These are phyloP conservation scores for Candida sonorensis DNA, from an alignment of 805 yeast genomes.

Conservation along the genomic window DNA sequence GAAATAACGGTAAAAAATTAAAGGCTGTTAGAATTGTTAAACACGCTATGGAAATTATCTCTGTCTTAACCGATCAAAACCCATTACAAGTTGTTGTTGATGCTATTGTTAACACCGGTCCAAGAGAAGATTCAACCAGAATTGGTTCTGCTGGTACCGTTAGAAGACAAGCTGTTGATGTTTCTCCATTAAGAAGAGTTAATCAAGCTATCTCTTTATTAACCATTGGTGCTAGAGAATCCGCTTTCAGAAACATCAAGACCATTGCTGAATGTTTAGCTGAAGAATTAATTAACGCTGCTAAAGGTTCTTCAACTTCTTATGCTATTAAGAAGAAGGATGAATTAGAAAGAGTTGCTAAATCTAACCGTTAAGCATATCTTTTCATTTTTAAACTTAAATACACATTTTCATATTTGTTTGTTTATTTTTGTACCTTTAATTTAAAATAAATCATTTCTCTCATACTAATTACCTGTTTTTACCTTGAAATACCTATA, in stretches of 20 bases:
- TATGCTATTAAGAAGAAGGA: slow-evolving; percentile 99
- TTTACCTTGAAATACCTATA: too few relatives aligned
- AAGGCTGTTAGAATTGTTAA: slow-evolving; percentile 99
- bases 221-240: slow-evolving; percentile 99
- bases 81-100: slow-evolving; percentile 99
- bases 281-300: slow-evolving; percentile 99
- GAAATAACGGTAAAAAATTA: slow-evolving; percentile 99
- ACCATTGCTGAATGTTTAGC: slow-evolving; percentile 99
- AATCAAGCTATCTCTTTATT: slow-evolving; percentile 98
- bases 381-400: too few relatives aligned
- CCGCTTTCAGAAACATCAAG: slow-evolving; percentile 99
- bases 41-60: slow-evolving; percentile 97
- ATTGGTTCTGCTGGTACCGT: slow-evolving; percentile 99
- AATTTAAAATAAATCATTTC: too few relatives aligned
- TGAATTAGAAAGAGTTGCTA: slow-evolving; percentile 99
- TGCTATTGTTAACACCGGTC: slow-evolving; percentile 99
- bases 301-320: slow-evolving; percentile 99
- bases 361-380: slow-evolving; percentile 93
- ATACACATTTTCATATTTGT: too few relatives aligned
- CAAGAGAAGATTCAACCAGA: slow-evolving; percentile 99
- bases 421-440: too few relatives aligned
- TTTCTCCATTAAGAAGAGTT: slow-evolving; percentile 99
- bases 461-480: too few relatives aligned
- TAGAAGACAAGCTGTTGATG: slow-evolving; percentile 99
- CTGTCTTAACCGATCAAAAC: slow-evolving; percentile 97